Base-by-base conservation (phyloP, 2,329 filamentous ascomycete genomes). In the Fusarium miscanthi region DNA sequence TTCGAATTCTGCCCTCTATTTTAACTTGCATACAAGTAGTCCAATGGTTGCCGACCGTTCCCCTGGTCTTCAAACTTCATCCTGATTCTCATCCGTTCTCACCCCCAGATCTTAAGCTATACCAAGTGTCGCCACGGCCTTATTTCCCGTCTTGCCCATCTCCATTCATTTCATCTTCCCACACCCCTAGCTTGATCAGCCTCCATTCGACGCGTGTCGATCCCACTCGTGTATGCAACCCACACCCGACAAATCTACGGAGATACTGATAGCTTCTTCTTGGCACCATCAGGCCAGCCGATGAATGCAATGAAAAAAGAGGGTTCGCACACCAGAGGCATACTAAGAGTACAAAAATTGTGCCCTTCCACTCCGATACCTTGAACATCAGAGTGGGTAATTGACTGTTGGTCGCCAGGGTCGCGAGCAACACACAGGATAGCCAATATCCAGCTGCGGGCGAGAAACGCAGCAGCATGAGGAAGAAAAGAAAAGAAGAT, bases 221-320 rank as follows among this genome's bases (percentile, higher is more conserved):
- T 17, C 16, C 30, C 8, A 51, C 16, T 4, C 6, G 10, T 11
- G 16, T 35, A 12, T 19, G 11, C n/a, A 35, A 33, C 2, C 23
- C 17, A 14, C 0, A 19, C 16, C 30, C 8, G 11, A 19, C 46
- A 49, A 49, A 33, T 17, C 33, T 38, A 30, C 14, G 30, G 19
- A 51, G 12, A 51, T 4, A 33, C 16, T 11, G 17, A 6, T 3
- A 33, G n/a, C 52, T 49, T 48, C 59, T 59, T 63, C 60, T 63
- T 63, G 43, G 33, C 37, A 51, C 23, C 30, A 63, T 40, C 60
- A 12, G 60, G 13, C 53, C 11, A 59, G 53, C 30, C 53, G 53
- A 49, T 59, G 37, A 48, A 59, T 59, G 43, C 25, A 59, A 63
- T 51, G 53, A 59, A 59, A 59, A 63, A 63, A 46, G 41, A 57